phyloP scores from a whole-genome alignment of 1,139 yeast genomes.

The Chernovozyma aurita region DNA sequence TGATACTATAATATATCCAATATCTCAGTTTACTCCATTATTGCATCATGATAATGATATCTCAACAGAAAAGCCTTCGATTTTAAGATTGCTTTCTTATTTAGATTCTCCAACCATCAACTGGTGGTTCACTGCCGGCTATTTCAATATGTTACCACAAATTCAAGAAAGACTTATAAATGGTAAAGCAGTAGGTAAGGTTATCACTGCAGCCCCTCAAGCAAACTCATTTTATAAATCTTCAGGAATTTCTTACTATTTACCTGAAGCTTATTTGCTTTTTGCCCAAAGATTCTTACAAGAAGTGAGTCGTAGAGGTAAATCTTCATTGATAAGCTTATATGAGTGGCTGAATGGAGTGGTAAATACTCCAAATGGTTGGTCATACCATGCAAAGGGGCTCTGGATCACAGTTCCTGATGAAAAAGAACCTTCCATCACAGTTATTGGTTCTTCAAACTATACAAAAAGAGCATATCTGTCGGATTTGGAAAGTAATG shows the following conservation, averaged over 20 bases:
- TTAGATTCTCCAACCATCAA: constrained; percentile 51
- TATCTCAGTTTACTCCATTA: constrained; percentile 86
- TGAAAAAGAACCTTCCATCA: constrained; percentile 58
- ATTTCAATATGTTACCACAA: constrained; percentile 84
- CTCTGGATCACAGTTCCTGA: constrained; percentile 73
- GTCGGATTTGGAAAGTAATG: constrained; percentile 85
- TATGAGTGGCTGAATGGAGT: constrained; percentile 86
- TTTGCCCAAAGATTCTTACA: constrained; percentile 68
- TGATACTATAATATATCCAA: constrained; percentile 81
- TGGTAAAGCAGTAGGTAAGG: constrained; percentile 60
- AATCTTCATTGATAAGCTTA: constrained; percentile 46
- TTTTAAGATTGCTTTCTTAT: constrained; percentile 56
- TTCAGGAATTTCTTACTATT: constrained; percentile 71
- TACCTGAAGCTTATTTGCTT: constrained; percentile 85
- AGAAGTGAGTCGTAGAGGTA: constrained; percentile 44
- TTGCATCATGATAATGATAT: constrained; percentile 49
- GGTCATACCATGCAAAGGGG: constrained; percentile 99
- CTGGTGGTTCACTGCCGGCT: constrained; percentile 96
- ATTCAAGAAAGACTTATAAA: constrained; percentile 58
- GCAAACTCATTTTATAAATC: constrained; percentile 93
- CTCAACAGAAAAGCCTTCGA: constrained; percentile 78
- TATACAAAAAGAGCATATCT: constrained; percentile 88
- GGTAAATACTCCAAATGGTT: constrained; percentile 77
- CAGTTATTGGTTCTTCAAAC: constrained; percentile 89
- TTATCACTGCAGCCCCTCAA: constrained; percentile 85